Evolutionary conservation across 2,329 filamentous ascomycete species (phyloP), one percentile per base, ranked within the genome.

Genomic region (Fusarium nanum): DNA sequence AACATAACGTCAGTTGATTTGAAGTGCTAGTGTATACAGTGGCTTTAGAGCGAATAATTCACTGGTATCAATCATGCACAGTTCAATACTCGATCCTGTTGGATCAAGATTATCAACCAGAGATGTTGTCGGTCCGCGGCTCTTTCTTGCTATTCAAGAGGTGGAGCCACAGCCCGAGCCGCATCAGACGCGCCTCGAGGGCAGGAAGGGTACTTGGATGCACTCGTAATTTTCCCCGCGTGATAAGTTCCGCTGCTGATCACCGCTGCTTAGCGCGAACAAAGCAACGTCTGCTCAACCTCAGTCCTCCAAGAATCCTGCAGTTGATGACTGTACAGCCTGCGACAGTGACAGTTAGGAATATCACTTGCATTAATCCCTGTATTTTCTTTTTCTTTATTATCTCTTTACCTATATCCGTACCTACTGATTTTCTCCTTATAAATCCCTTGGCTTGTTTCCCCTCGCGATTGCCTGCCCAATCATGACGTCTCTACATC

Each of bases 401-500:
- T 34, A 27, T 54, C 25, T 30, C 20, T n/a, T 7, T n/a, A 12
- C 18, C 34, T 37, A 12, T 12, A 28, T 28, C 27, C 27, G 27
- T 28, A 7, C 28, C 28, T 28, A 37, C 34, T 18, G 34, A 37
- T 12, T 37, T 12, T 37, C 18, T 37, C 34, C 18, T 57, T 9
- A 42, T 58, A 59, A 27, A 42, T 48, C 16, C 22, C 28, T 46
- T 53, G 22, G 34, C 34, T n/a, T 37, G 18, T 37, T 37, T 37
- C 18, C n/a, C 18, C 34, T 37, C 34, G 34, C 34, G 34, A 42
- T 28, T 40, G 41, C 25, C 40, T 22, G 41, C 13, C 22, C 34
- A 47, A 50, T 27, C 58, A 76, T 76, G 74, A 42, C 67, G 37
- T 56, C 71, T 46, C 52, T 75, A 37, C 72, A 76, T 59, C 74